Base-by-base conservation (phyloP, 208 protist species). In the Trichomonas tenax region DNA sequence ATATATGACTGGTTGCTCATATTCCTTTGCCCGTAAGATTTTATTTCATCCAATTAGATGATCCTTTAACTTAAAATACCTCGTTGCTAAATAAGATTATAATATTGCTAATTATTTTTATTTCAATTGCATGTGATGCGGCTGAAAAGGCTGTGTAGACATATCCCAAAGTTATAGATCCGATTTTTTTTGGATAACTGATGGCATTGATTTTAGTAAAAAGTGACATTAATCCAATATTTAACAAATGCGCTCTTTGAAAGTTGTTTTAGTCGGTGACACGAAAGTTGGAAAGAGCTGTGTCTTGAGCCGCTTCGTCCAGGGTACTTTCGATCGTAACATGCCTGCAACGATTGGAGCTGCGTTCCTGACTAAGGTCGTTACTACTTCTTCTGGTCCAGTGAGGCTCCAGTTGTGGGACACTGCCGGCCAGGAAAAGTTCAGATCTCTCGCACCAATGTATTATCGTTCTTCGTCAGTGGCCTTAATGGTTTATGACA, bases 271-370 rank as follows among this genome's bases (percentile, higher is more conserved):
- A 48, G 86, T 93, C 9, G 86, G 86, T 11, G 86, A 93, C 15
- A 93, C 86, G 2, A 93, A 93, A 17, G 86, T 93, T 23, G 86
- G 86, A 34, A 93, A 93, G 36, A 93, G 86, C 31, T 93, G 86
- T 93, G 45, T 93, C 10, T 17, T 93, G 2, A 51, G 26, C 44
- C 40, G 44, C 26, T 93, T 58, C 51, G 86, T 93, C 46, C 40
- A 51, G 45, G 86, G 44, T 10, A 51, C 86, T 3, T 58, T 93
- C 9, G 86, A 93, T 51, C 11, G 44, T 34, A 41, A 93, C 31
- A 51, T 93, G n/a, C 86, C 86, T 34, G 44, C 86, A 23, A 93
- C 86, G 46, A 51, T 93, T 51, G 86, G 86, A 1, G 86, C 86
- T 51, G 86, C 86, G 0, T 93, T 93, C 44, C 31, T 58, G 15